Evolutionary conservation across 805 yeast species (phyloP), one percentile per base, ranked within the genome.

Genomic region (Starmerella ratchasimensis): DNA sequence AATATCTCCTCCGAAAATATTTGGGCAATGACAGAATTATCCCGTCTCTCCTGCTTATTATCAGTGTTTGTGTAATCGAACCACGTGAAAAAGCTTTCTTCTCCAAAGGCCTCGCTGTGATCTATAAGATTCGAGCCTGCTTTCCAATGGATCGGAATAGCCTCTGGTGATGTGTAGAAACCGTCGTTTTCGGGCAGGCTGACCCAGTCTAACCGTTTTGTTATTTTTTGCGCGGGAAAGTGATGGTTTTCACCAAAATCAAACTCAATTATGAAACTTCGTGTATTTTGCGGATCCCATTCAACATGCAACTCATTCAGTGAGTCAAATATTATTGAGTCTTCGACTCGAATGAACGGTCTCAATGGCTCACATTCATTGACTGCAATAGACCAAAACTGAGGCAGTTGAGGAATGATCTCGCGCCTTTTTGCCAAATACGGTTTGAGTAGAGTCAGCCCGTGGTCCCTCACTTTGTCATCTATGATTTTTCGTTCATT

Each of bases 371-470:
- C 94, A 36, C 80, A 78, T 50, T 79, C 79, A 52, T 80, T 83
- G 9, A 88, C 59, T 0, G 80, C 94, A 37, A 78, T 70, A 50
- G 80, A 77, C 97, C 97, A 88, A 57, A 88, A 84, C 14, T 40
- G 71, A 1, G 86, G 83, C 30, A 84, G 69, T 3, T 64, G 55
- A 4, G 49, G 39, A 13, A 76, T 62, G n/a, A 68, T 58, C 5
- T 50, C 61, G 18, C 80, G 65, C 48, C 96, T 64, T 40, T 67
- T 58, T 5, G 54, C 62, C 52, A 72, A 82, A 6, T 80, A 63
- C 15, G 74, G 69, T 45, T 67, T 69, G 6, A 82, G 67, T 22
- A 68, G 42, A 39, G 46, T 40, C 18, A 48, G 39, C 28, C 57
- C 43, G 39, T 43, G 45, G 4, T 43, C 45, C 9, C 37, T 37